Evolutionary conservation across 1,139 yeast species (phyloP), one percentile per base, ranked within the genome.

Genomic region (Hansenula lynferdii): DNA sequence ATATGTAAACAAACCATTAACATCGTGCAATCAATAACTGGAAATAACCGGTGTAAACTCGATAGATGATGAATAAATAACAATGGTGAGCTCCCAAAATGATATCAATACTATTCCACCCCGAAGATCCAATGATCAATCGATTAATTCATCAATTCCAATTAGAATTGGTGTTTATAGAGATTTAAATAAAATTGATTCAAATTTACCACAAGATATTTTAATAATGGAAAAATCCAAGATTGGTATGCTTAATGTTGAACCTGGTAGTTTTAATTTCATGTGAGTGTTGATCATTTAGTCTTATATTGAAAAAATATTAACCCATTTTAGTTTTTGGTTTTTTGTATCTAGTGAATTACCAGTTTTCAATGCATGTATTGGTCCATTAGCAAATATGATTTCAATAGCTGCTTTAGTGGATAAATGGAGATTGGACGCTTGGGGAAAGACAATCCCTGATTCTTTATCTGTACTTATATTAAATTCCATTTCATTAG

Each of bases 341-440:
- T 80, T 77, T 50, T 52, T 70, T 14, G 61, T 80, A 1, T 77
- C 87, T 2, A 71, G 83, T 5, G 77, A 77, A 49, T 71, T 85
- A 49, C 95, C 95, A 0, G 69, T 85, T 14, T 56, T 81, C 3
- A 79, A 89, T 0, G 89, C 94, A 1, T 83, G 90, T 49, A 51
- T 81, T 29, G 94, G 94, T 0, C 95, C 95, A 0, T 53, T 85
- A 24, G 80, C 90, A 6, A 85, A 85, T 49, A 72, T 84, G 70
- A 70, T 80, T 31, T 80, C 90, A 0, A 65, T 84, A 6, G 77
- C 83, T 3, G 85, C 90, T 1, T 67, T 84, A n/a, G 77, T 80
- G 0, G 82, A 83, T 42, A 70, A 72, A 37, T 85, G 95, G 95
- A 64, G 84, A 42, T 41, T 58, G 5, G 59, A 61, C 15, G 48